phyloP scores from a whole-genome alignment of 805 yeast genomes.

The Lipomyces sp. region DNA sequence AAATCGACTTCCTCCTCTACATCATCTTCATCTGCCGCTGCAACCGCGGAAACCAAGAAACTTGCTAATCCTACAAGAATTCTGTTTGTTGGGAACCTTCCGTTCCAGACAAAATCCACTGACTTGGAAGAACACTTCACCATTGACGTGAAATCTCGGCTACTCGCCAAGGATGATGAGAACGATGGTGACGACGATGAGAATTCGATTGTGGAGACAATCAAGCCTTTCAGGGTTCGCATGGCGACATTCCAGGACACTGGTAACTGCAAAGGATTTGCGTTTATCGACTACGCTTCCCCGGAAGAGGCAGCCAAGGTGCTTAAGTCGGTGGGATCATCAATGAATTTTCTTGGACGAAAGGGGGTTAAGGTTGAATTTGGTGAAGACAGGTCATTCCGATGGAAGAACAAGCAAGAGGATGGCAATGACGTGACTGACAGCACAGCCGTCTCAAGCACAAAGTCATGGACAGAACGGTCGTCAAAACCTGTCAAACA shows the following conservation, averaged over 20 bases:
- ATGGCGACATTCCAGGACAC: slow-evolving; percentile 98
- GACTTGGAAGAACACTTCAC: slow-evolving; percentile 75
- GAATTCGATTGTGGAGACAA: slow-evolving; percentile 80
- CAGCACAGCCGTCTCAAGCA: slow-evolving; percentile 2
- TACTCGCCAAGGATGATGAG: slow-evolving; percentile 42
- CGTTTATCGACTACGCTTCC: slow-evolving; percentile 80
- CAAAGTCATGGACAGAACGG: too few relatives aligned
- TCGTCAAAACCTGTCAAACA: neutral
- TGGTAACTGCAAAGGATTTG: slow-evolving; percentile 96
- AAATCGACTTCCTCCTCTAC: slow-evolving; percentile 54
- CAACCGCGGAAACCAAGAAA: slow-evolving; percentile 50
- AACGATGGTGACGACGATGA: slow-evolving; percentile 72
- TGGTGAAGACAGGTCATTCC: slow-evolving; percentile 83
- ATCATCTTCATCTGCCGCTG: slow-evolving; percentile 34
- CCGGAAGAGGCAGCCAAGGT: slow-evolving; percentile 83
- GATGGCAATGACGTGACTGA: slow-evolving; percentile 18
- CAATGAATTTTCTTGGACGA: slow-evolving; percentile 61
- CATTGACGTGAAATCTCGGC: slow-evolving; percentile 80
- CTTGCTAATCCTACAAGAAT: slow-evolving; percentile 73
- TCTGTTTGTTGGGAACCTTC: slow-evolving; percentile 86
- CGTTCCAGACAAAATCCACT: slow-evolving; percentile 87
- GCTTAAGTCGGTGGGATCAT: slow-evolving; percentile 65
- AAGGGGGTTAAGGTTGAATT: slow-evolving; percentile 70
- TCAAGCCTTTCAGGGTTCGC: slow-evolving; percentile 74
- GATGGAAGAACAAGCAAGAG: slow-evolving; percentile 33